Base-by-base conservation (phyloP, 192 early-diverging fungal genomes). In the Phycomyces nitens region DNA sequence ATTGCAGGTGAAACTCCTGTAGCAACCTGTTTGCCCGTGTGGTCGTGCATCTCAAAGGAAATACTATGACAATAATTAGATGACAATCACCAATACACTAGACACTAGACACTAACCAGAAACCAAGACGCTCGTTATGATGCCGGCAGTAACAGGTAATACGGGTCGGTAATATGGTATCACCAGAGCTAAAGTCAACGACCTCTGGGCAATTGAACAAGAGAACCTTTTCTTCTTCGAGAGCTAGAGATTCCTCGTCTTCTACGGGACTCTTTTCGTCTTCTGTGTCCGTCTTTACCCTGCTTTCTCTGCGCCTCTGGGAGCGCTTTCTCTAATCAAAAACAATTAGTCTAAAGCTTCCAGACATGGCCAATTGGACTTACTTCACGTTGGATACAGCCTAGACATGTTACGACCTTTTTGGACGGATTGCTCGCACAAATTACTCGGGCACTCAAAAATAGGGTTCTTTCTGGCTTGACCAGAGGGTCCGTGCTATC, bases 101-200 rank as follows among this genome's bases (percentile, higher is more conserved):
- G 5, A 23, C 0, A 5, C 27, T 20, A 18, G 21, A 15, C 16
- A 64, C 63, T 6, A 53, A 72, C 75, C 87, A 94, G 68, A 98
- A 98, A 0, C 95, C 95, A 1, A 88, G 73, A 80, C 94, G 94
- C 65, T 98, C 95, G 70, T 84, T 82, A 68, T 96, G 94, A 65
- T 98, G 95, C 14, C 95, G 80, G 73, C 94, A 96, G 68, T 98
- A 98, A 79, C 95, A 98, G 12, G 95, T 96, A 56, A 98, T 94
- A 50, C 95, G 85, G 14, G 93, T 92, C 16, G 95, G 94, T 41
- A 98, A 76, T 60, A 93, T 86, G 0, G 88, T 86, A 71, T 95
- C 94, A 53, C 95, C 95, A 57, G 87, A 86, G 72, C 82, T 86
- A 60, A 98, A 95, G 68, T 96, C 94, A 34, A 94, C 84, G 53